Evolutionary conservation across 495 filamentous ascomycete species (phyloP).

Genomic region (Aspergillus panamensis): DNA sequence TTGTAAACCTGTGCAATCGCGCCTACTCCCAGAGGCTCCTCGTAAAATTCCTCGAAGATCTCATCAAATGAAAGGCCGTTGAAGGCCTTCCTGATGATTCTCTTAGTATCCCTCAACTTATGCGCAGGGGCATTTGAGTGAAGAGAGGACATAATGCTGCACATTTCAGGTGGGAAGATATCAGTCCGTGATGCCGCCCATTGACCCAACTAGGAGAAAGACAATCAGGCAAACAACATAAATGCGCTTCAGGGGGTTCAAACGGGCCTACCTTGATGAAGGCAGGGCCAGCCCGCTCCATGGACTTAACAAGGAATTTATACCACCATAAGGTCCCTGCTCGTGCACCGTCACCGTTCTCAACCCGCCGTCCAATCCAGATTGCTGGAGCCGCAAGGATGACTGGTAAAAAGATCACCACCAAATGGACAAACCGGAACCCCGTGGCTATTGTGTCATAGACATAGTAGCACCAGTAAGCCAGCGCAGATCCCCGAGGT

Average conservation of each 20-base stretch:
- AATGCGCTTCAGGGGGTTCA: neutral
- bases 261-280: constrained; percentile 81
- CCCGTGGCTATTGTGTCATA: constrained; percentile 88
- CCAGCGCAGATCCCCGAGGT: constrained; percentile 49
- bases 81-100: constrained; percentile 76
- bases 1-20: constrained; percentile 98
- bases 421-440: constrained; percentile 76
- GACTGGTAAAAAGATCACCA: constrained; percentile 87
- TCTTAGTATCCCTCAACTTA: constrained; percentile 74
- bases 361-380: constrained; percentile 65
- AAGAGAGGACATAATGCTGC: constrained; percentile 87
- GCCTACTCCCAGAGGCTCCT: constrained; percentile 86
- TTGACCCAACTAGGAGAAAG: constrained; percentile 73
- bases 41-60: constrained; percentile 96
- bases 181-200: constrained; percentile 97
- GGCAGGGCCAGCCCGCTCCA: constrained; percentile 93
- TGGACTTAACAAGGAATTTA: constrained; percentile 75
- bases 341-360: constrained; percentile 63
- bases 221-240: neutral
- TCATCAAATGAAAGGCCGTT: constrained; percentile 74
- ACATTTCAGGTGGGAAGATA: constrained; percentile 95
- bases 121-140: constrained; percentile 94
- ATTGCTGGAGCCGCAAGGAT: constrained; percentile 73
- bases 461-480: constrained; percentile 67
- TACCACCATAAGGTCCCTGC: constrained; percentile 94